Evolutionary conservation across 192 early-diverging fungal genomes (phyloP), one percentile per base, ranked within the genome.

Genomic region (Martensiomyces pterosporus): DNA sequence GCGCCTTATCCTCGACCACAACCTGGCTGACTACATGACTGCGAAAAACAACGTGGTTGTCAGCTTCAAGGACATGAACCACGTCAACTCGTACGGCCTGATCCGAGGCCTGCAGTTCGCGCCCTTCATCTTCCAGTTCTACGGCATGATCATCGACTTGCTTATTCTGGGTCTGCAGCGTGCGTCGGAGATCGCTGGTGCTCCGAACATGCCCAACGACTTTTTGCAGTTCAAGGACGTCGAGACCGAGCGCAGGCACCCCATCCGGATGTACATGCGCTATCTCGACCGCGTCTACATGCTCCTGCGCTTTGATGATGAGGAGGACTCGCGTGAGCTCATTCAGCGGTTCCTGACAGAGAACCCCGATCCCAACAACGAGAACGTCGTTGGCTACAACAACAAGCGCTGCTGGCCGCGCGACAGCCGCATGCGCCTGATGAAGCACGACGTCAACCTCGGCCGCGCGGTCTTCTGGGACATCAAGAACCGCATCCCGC

Each of bases 401-500:
- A 94, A 94, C 80, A 95, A 94, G 59, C 93, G 91, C 49, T 94
- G 92, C 80, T 97, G 92, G 97, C 97, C 97, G 16, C 88, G 97
- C 40, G 97, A 99, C 75, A 91, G 92, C 52, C 87, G 97, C 43
- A 99, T 99, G 97, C 86, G 97, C 35, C 61, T 99, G 52, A 94
- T 99, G 91, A 94, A 94, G 77, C 92, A 92, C 71, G 97, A 99
- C 64, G 94, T 99, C 38, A 95, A 97, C 50, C 60, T 97, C 25
- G 97, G 97, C 29, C 86, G 97, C 26, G 97, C 97, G 1, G 92
- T 93, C 12, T 99, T 99, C 60, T 99, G 97, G 97, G 97, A 99
- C 55, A 92, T 99, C 64, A 95, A 95, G 68, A 97, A 97, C 66
- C 80, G 97, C 39, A 77, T 99, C 53, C 97, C 97, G 24, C 86